A percentile compares a stretch with the other conserved stretches of the same genome.
These are phyloP conservation scores for Aspergillus ustus DNA, from an alignment of 2,329 filamentous ascomycete genomes.

Conservation along the genomic window DNA sequence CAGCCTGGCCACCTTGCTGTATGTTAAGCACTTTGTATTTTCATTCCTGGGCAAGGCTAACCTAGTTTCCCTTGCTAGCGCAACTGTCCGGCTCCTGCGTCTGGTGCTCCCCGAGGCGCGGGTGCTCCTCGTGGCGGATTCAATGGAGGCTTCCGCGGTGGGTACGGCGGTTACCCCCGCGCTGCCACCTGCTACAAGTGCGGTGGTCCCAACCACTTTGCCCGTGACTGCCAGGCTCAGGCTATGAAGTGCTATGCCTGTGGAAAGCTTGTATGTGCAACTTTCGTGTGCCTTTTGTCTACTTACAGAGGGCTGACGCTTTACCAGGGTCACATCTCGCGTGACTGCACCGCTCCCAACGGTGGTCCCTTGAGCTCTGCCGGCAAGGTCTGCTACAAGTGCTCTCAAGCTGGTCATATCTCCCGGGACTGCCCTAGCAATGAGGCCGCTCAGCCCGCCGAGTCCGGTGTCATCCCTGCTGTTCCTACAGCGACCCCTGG, in stretches of 20 bases:
- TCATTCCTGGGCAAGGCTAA: slow-evolving; percentile 7
- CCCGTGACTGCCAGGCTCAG: slow-evolving; percentile 96
- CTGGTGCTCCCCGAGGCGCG: slow-evolving; percentile 64
- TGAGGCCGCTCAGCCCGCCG: slow-evolving; percentile 48
- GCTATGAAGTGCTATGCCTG: slow-evolving; percentile 99
- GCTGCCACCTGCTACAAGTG: slow-evolving; percentile 72
- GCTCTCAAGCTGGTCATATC: slow-evolving; percentile 93
- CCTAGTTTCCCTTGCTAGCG: slow-evolving; percentile 57
- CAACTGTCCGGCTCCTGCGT: slow-evolving; percentile 78
- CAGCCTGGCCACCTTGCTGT: slow-evolving; percentile 90
- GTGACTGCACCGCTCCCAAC: slow-evolving; percentile 95
- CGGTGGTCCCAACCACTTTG: slow-evolving; percentile 93
- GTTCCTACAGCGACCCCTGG: slow-evolving; percentile 38
- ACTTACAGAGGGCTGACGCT: slow-evolving; percentile 1
- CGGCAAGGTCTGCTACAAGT: slow-evolving; percentile 98
- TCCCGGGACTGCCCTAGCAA: slow-evolving; percentile 91
- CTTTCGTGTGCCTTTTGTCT: background rate
- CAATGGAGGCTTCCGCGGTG: slow-evolving; percentile 70
- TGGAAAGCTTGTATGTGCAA: slow-evolving; percentile 70
- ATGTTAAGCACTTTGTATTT: slow-evolving; percentile 45
- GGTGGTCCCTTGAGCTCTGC: slow-evolving; percentile 93
- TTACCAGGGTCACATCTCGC: slow-evolving; percentile 76
- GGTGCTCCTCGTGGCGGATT: slow-evolving; percentile 70
- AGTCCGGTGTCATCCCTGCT: slow-evolving; percentile 38
- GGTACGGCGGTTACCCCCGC: slow-evolving; percentile 63